Evolutionary conservation across 768 basidiomycete species (phyloP).

Genomic region (Hydnum rufescens): DNA sequence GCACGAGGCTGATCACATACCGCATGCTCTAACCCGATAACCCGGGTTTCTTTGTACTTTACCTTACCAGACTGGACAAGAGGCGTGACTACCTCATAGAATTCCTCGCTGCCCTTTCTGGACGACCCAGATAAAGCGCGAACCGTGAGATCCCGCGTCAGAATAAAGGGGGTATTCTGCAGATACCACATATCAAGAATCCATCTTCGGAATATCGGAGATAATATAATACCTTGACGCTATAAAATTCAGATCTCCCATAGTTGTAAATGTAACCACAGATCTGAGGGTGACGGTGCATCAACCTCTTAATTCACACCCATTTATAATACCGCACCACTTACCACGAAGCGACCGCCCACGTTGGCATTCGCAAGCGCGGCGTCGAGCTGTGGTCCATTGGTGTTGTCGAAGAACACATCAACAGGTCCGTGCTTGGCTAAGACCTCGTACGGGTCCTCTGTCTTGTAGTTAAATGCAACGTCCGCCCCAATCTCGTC

Average conservation of each 20-base stretch:
- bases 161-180: background rate
- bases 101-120: slow-evolving; percentile 7
- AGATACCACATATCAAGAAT: background rate
- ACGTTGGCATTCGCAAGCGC: slow-evolving; percentile 12
- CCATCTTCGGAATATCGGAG: background rate
- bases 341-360: slow-evolving; percentile 13
- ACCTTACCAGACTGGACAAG: slow-evolving; percentile 13
- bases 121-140: background rate
- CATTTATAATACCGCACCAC: background rate
- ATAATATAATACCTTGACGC: slow-evolving; percentile 8
- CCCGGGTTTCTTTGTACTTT: slow-evolving; percentile 14
- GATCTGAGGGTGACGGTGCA: background rate
- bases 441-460: slow-evolving; percentile 30
- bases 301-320: background rate
- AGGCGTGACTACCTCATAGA: slow-evolving; percentile 11
- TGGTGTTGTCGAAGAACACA: slow-evolving; percentile 24
- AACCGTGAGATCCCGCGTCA: background rate
- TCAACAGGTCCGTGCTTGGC: slow-evolving; percentile 36
- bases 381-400: slow-evolving; percentile 15
- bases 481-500: slow-evolving; percentile 42
- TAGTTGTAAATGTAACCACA: slow-evolving; percentile 11
- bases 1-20: too few relatives aligned
- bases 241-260: slow-evolving; percentile 11
- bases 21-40: slow-evolving; percentile 15
- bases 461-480: slow-evolving; percentile 56